Base-by-base conservation (phyloP, 164 flowering plant genomes). In the Euptelea pleiosperma region DNA sequence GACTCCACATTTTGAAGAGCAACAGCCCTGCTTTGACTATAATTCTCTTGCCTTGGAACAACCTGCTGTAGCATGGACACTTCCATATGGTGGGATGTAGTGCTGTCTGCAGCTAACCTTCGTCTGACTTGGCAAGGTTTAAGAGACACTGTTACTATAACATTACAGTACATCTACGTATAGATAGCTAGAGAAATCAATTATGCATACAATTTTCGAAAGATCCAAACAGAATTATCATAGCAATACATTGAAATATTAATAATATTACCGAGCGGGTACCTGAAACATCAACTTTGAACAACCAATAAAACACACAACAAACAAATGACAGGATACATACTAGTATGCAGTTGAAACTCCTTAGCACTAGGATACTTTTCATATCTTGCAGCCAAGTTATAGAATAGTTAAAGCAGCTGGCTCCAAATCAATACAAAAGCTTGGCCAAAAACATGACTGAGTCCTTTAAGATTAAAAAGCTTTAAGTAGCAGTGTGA, bases 1-100 rank as follows among this genome's bases (percentile, higher is more conserved):
- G 97, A 91, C 68, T 91, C 93, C 31, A 91, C 89, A 69, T 73
- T 88, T 60, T 81, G 93, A 68, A 91, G 98, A 55, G 96, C 94
- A 58, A 55, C 61, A 63, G 83, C 80, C 40, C 91, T 75, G 64
- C 82, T 75, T 49, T 82, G 80, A 28, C 75, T 36, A 40, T 74
- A 62, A 60, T 57, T 77, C 40, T 88, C 93, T 47, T 82, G 94
- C 49, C 81, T 77, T 24, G 94, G 96, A 65, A 74, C 86, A 42
- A 82, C 86, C 72, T 86, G 85, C 73, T 86, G 98, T 67, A 86
- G 68, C 93, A 91, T 81, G 52, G 92, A 76, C 64, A 70, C 71
- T 70, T 84, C 91, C 86, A 83, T 75, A 18, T 78, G 74, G 42
- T 77, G 80, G 40, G 95, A 77, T 66, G 89, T 85, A 25, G 71